Conservation (phyloP, 257 asterid species). For the Solanum neorickii region DNA sequence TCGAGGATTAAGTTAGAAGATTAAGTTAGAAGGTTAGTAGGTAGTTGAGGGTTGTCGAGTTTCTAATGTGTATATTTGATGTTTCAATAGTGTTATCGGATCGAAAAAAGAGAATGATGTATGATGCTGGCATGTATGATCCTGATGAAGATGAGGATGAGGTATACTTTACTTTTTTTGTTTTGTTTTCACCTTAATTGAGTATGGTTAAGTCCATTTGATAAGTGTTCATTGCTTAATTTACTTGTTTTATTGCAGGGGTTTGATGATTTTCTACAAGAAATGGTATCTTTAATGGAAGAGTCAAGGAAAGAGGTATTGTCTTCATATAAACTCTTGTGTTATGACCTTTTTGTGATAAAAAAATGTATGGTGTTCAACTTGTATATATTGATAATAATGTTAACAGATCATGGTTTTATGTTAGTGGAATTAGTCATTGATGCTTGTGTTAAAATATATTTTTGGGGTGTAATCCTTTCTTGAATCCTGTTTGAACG, state of each 20-base stretch:
- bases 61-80: background rate
- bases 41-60: too few relatives aligned
- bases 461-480: background rate
- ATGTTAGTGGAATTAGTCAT: background rate
- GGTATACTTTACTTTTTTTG: slow-evolving; percentile 11
- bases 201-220: too few relatives aligned
- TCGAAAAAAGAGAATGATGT: slow-evolving; percentile 44
- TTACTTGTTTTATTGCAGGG: slow-evolving; percentile 25
- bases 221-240: background rate
- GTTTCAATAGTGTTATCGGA: slow-evolving; percentile 59
- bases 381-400: too few relatives aligned
- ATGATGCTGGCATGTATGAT: slow-evolving; percentile 64
- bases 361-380: background rate
- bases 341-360: background rate
- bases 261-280: slow-evolving; percentile 63
- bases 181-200: too few relatives aligned
- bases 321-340: background rate
- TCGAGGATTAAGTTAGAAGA: too few relatives aligned
- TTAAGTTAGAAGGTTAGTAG: too few relatives aligned
- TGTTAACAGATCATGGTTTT: background rate
- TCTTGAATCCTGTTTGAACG: background rate
- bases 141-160: slow-evolving; percentile 56
- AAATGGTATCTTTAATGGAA: slow-evolving; percentile 59
- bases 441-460: too few relatives aligned
- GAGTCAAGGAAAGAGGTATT: slow-evolving; percentile 59